Evolutionary conservation across 371 early-diverging fungal genomes (phyloP), one percentile per base, ranked within the genome.

Genomic region (Chytridium lagenaria): DNA sequence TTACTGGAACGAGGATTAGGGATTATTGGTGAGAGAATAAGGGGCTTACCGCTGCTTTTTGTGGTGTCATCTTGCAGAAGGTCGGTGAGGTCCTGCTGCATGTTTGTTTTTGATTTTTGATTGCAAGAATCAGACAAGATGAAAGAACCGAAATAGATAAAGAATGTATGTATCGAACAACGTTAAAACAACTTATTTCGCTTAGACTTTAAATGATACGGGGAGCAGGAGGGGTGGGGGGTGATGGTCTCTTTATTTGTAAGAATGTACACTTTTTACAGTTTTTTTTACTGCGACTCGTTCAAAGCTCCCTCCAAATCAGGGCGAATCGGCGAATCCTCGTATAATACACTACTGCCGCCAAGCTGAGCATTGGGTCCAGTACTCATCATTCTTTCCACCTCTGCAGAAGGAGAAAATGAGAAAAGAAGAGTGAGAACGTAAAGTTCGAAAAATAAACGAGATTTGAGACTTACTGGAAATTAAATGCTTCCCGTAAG

Each of bases 401-500:
- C 78, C 69, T 80, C 81, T 76, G 73, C 67, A 51, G 69, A n/a
- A n/a, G n/a, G n/a, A n/a, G n/a, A n/a, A n/a, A n/a, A n/a, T n/a
- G n/a, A n/a, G n/a, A n/a, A n/a, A n/a, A 44, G 38, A 5, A 12
- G 19, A 23, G 16, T 40, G 10, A 31, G 51, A 28, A 51, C 12
- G 36, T 19, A 15, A 22, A 15, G 31, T 38, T 10, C 2, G 38
- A 1, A 1, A 1, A 22, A 26, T 19, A 36, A 23, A 70, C 16
- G 16, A 22, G 49, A 51, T 33, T 16, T 30, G 36, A 55, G 19
- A 78, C 80, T 68, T 71, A 85, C 85, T 95, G 71, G 88, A 84
- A 75, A 96, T 95, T 23, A 98, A 84, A 78, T 98, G 98, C 82
- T 97, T 97, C 68, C 97, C 98, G 79, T 98, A 98, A 63, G 97